phyloP scores from a whole-genome alignment of 1,284 basidiomycete genomes.

The Porodaedalea pini region DNA sequence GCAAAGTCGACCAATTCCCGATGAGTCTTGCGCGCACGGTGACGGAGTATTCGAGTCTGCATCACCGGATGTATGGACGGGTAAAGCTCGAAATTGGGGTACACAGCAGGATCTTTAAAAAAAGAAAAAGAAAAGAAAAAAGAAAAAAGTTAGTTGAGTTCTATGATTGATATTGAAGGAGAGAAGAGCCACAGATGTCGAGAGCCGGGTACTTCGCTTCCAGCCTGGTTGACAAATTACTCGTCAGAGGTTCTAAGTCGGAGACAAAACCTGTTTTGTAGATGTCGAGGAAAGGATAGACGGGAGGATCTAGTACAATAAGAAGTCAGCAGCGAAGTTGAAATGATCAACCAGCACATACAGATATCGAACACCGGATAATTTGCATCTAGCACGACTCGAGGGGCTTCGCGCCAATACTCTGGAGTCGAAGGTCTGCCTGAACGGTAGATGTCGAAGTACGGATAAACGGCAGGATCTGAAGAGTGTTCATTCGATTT shows the following conservation, averaged over 20 bases:
- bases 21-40: background rate
- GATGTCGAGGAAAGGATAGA: conserved; percentile 22
- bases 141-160: too few species aligned
- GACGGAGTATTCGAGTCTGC: background rate
- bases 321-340: background rate
- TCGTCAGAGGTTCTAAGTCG: background rate
- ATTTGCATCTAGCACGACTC: conserved; percentile 14
- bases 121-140: background rate
- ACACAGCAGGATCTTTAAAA: conserved; percentile 28
- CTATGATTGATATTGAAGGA: background rate
- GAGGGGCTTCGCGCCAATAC: background rate
- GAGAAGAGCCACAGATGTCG: conserved; percentile 30
- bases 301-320: conserved; percentile 17
- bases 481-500: background rate
- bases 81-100: conserved; percentile 30
- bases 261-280: conserved; percentile 10
- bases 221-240: conserved; percentile 6
- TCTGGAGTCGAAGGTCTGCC: background rate
- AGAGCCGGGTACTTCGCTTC: conserved; percentile 31
- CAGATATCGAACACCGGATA: conserved; percentile 29
- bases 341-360: conserved; percentile 15
- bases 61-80: conserved; percentile 17
- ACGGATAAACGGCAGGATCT: conserved; percentile 29
- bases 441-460: conserved; percentile 20
- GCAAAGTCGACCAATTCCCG: conserved; percentile 7